Evolutionary conservation across 129 eudicot genomes (phyloP), one percentile per base, ranked within the genome.

Genomic region (Sambucus nigra): DNA sequence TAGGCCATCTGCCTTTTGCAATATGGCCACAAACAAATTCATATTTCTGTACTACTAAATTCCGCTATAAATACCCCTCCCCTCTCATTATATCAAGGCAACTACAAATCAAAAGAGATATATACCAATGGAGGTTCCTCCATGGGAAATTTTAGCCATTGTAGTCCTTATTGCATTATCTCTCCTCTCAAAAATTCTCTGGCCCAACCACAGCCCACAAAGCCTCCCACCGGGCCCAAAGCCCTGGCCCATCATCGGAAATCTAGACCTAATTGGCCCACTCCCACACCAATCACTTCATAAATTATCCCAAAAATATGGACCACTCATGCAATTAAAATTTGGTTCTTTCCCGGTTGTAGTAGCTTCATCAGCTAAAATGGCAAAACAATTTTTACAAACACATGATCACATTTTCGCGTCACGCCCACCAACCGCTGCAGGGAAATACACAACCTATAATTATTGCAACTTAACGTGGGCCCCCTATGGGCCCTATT

Each of bases 321-420:
- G 69, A 25, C 69, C 69, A 2, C 58, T 75, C 32, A 75, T 75
- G 76, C 60, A 69, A 5, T 47, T 75, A 14, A 51, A 44, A 32
- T 64, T 75, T 21, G 81, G 76, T 13, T 27, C 12, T 2, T 40
- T 64, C 17, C 57, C 63, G 8, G 48, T 67, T 5, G 65, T 75
- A 1, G 49, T 75, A 8, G 68, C 57, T 25, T 64, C 81, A 2
- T 69, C 76, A 7, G 2, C 65, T 10, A 44, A 47, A 3, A 55
- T 65, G 62, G 81, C 76, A 3, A 65, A 32, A 38, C 66, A 69
- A 25, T 61, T 71, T 10, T 55, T 75, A 0, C 72, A 64, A 21
- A 75, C 27, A 47, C 25, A 64, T 14, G 81, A 69, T 31, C 47
- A 35, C 17, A 38, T 57, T 33, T 74, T 74, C 67, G 74, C 74